Conservation (phyloP, 2,329 filamentous ascomycete genomes). For the Fusarium dimerum region DNA sequence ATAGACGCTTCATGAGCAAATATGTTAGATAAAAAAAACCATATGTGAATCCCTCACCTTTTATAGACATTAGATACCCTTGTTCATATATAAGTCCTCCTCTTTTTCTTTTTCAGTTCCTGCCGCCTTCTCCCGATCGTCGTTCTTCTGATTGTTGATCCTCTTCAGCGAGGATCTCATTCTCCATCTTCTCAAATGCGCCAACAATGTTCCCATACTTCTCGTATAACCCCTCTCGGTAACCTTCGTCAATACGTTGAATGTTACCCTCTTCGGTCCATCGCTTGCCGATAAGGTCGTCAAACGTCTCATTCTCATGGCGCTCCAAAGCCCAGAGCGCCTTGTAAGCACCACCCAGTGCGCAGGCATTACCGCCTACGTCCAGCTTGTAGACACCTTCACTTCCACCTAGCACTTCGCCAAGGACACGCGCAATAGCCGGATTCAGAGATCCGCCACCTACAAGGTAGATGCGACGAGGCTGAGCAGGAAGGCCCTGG, state of each 20-base stretch:
- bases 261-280: slow-evolving; percentile 88
- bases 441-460: slow-evolving; percentile 89
- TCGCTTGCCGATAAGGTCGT: slow-evolving; percentile 78
- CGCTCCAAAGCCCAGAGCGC: slow-evolving; percentile 89
- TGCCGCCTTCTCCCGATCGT: slow-evolving; percentile 6
- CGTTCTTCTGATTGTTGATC: slow-evolving; percentile 9
- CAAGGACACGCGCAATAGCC: slow-evolving; percentile 81
- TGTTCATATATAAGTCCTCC: slow-evolving; percentile 5
- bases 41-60: slow-evolving; percentile 7
- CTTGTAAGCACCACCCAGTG: slow-evolving; percentile 91
- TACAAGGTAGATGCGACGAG: slow-evolving; percentile 88
- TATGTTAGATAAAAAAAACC: slow-evolving; percentile 53
- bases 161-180: slow-evolving; percentile 54
- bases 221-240: slow-evolving; percentile 72
- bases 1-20: slow-evolving; percentile 91
- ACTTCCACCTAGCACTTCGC: slow-evolving; percentile 82
- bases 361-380: slow-evolving; percentile 93
- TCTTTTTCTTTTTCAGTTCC: background rate
- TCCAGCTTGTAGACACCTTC: slow-evolving; percentile 94
- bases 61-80: slow-evolving; percentile 32
- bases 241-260: slow-evolving; percentile 80
- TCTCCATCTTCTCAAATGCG: slow-evolving; percentile 78
- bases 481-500: slow-evolving; percentile 71
- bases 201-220: slow-evolving; percentile 74
- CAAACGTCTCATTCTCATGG: slow-evolving; percentile 71